Evolutionary conservation across 352 stramenopile species (phyloP), one percentile per base, ranked within the genome.

Genomic region (Globisporangium apiculatum): DNA sequence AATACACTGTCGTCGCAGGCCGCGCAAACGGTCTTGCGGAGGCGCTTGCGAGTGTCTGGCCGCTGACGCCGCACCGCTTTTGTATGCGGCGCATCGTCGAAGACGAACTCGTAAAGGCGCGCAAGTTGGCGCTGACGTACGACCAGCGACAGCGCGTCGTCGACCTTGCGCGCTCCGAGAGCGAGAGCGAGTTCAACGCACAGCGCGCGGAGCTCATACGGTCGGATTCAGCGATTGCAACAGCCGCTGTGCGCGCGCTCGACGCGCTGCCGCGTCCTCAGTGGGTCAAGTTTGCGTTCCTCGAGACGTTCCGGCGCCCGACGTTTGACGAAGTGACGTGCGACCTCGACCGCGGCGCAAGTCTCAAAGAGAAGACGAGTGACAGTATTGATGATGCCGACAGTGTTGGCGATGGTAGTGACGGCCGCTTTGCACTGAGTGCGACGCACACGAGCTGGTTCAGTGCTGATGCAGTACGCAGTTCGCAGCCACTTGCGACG

Each of bases 231-330:
- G 83, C 74, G 43, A 86, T 78, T 31, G 79, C 86, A 61, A 65
- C 73, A 0, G 67, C 64, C 5, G 69, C 87, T 37, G 57, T 71
- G 36, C 82, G 78, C 55, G 40, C 40, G 40, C 62, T 91, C 40
- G 79, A 91, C 50, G 62, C 64, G n/a, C 58, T 91, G 14, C 69
- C 75, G 43, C 71, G 75, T 24, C 62, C 73, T 2, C 77, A 75
- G 41, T 91, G 82, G 82, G 79, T 91, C 51, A 89, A 89, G 58
- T 91, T 87, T 53, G 79, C 79, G 3, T 91, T 91, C 55, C 53
- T 88, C 7, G 79, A 88, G 40, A 62, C 65, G 15, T 86, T 79
- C 59, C 77, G 73, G 35, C 72, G 80, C 8, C 79, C 82, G 24
- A 91, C 79, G 42, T 91, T 87, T 57, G 83, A 87, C 43, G 73